Conservation (phyloP, 495 filamentous ascomycete genomes). For the Hypoxylon subgilvum region DNA sequence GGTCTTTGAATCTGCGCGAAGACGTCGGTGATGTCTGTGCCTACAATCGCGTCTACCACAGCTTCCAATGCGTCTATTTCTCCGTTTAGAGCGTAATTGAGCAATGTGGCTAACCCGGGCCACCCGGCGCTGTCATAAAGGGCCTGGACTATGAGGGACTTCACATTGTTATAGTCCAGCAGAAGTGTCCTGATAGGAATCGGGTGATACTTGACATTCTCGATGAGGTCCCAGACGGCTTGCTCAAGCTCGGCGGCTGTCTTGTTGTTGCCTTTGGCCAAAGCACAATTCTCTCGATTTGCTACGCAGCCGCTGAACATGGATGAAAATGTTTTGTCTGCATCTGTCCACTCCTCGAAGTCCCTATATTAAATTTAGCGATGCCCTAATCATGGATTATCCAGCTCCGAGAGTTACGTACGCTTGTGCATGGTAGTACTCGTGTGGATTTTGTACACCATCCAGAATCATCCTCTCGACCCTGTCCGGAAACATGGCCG, state of each 20-base stretch:
- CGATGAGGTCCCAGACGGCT: slow-evolving; percentile 38
- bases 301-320: slow-evolving; percentile 43
- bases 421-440: slow-evolving; percentile 46
- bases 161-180: slow-evolving; percentile 37
- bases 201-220: slow-evolving; percentile 40
- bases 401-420: background rate
- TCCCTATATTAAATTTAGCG: slow-evolving; percentile 10
- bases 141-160: slow-evolving; percentile 25
- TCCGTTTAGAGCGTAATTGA: slow-evolving; percentile 36
- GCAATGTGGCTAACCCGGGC: slow-evolving; percentile 28
- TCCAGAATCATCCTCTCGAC: slow-evolving; percentile 52
- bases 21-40: background rate
- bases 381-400: background rate
- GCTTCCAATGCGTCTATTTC: slow-evolving; percentile 1
- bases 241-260: slow-evolving; percentile 46
- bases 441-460: slow-evolving; percentile 49
- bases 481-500: slow-evolving; percentile 55
- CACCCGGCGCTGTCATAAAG: slow-evolving; percentile 38
- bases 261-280: slow-evolving; percentile 36
- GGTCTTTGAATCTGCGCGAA: background rate
- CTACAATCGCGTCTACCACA: background rate
- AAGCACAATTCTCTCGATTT: slow-evolving; percentile 37
- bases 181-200: slow-evolving; percentile 22
- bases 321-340: slow-evolving; percentile 42
- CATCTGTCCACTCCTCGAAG: slow-evolving; percentile 39